Evolutionary conservation across 2,329 filamentous ascomycete genomes (phyloP).

Genomic region (Sarocladiaceae sp.): DNA sequence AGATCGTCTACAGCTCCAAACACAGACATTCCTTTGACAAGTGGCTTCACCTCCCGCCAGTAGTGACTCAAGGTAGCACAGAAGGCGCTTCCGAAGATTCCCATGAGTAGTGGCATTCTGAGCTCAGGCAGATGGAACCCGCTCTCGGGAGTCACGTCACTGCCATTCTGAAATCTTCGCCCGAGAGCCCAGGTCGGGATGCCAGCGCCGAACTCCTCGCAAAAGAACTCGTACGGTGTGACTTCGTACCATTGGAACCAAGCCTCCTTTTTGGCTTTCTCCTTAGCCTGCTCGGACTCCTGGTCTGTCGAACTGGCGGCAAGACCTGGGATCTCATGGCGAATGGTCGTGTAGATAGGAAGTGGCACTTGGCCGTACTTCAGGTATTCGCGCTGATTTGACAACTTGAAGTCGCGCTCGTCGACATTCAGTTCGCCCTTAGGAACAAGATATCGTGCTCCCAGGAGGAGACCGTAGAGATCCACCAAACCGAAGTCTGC

Average conservation of each 20-base stretch:
- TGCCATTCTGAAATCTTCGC: slow-evolving; percentile 71
- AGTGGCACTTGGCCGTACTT: slow-evolving; percentile 77
- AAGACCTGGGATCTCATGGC: slow-evolving; percentile 83
- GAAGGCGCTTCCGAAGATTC: slow-evolving; percentile 95
- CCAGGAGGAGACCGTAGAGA: slow-evolving; percentile 82
- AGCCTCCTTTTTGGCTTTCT: slow-evolving; percentile 58
- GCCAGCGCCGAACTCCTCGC: slow-evolving; percentile 84
- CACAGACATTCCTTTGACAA: slow-evolving; percentile 70
- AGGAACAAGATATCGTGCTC: slow-evolving; percentile 76
- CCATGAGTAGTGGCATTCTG: slow-evolving; percentile 78
- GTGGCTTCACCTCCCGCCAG: slow-evolving; percentile 86
- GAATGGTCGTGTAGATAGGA: slow-evolving; percentile 92
- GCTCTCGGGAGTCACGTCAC: slow-evolving; percentile 46
- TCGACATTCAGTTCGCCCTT: slow-evolving; percentile 73
- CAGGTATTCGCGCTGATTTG: slow-evolving; percentile 74
- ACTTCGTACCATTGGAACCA: slow-evolving; percentile 99
- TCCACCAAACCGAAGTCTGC: slow-evolving; percentile 90
- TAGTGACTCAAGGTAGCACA: slow-evolving; percentile 95
- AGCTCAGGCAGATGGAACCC: slow-evolving; percentile 76
- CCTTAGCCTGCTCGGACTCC: slow-evolving; percentile 45
- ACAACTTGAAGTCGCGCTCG: slow-evolving; percentile 81
- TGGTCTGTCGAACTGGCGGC: slow-evolving; percentile 32
- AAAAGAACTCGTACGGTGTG: slow-evolving; percentile 92
- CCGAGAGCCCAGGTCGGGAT: slow-evolving; percentile 95
- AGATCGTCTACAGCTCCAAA: slow-evolving; percentile 75